These are phyloP conservation scores for Naganishia sp. DNA, from an alignment of 1,284 basidiomycete species.

Conservation along the genomic window DNA sequence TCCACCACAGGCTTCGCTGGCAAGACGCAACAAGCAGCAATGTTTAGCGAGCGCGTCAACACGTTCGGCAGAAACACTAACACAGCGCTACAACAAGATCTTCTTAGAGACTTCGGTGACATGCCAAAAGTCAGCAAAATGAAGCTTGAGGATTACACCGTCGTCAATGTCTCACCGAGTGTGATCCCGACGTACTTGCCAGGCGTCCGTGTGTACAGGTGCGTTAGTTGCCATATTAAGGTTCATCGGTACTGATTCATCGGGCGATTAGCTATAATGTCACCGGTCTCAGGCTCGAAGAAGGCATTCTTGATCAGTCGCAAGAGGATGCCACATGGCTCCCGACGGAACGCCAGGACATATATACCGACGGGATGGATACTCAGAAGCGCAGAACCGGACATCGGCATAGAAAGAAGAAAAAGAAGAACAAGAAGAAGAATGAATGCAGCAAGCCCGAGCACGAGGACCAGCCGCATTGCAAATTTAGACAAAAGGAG, in stretches of 20 bases:
- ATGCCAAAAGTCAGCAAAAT: constrained; percentile 58
- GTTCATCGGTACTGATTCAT: neutral
- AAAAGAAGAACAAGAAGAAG: constrained; percentile 41
- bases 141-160: constrained; percentile 68
- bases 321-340: no score
- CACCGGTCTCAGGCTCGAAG: constrained; percentile 55
- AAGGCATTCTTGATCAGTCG: constrained; percentile 35
- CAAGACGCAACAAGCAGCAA: constrained; percentile 29
- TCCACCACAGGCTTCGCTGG: constrained; percentile 28
- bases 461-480: constrained; percentile 54
- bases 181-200: constrained; percentile 89
- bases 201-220: constrained; percentile 76
- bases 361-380: constrained; percentile 10
- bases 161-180: constrained; percentile 75
- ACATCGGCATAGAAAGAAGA: constrained; percentile 24
- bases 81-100: constrained; percentile 26
- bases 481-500: constrained; percentile 48
- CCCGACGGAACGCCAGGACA: neutral
- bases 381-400: constrained; percentile 22
- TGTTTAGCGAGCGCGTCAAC: constrained; percentile 31
- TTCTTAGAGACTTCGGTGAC: constrained; percentile 45
- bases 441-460: constrained; percentile 45
- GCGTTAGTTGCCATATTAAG: constrained; percentile 31
- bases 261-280: constrained; percentile 60
- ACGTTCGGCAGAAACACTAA: constrained; percentile 40